phyloP scores from a whole-genome alignment of 2,329 filamentous ascomycete genomes.

The Colletotrichum abscissum region DNA sequence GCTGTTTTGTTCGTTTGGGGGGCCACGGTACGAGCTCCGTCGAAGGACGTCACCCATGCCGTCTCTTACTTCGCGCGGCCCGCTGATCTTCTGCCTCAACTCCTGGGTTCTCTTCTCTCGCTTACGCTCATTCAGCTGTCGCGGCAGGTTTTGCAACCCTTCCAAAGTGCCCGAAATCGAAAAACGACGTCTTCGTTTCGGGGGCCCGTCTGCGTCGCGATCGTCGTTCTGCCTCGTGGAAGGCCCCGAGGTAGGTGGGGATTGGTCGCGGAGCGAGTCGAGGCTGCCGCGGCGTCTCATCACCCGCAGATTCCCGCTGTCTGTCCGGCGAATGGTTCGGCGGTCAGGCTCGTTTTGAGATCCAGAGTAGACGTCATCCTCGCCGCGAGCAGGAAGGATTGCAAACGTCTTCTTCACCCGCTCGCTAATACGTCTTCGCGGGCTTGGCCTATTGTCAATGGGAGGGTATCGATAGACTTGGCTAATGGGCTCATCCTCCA shows the following conservation, averaged over 20 bases:
- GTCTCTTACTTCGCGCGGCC: constrained; percentile 67
- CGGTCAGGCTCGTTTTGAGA: constrained; percentile 56
- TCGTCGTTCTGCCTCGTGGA: constrained; percentile 41
- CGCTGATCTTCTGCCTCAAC: constrained; percentile 70
- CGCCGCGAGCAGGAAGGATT: constrained; percentile 64
- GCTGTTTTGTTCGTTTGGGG: constrained; percentile 33
- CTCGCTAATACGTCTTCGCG: constrained; percentile 61
- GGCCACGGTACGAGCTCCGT: constrained; percentile 52
- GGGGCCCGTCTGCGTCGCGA: constrained; percentile 41
- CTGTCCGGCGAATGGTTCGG: constrained; percentile 67
- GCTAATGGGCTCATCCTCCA: constrained; percentile 50
- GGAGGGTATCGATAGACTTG: constrained; percentile 59
- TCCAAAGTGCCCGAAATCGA: constrained; percentile 61
- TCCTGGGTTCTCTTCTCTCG: constrained; percentile 69
- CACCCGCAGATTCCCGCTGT: constrained; percentile 70
- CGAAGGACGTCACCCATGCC: constrained; percentile 68
- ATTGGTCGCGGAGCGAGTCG: constrained; percentile 50
- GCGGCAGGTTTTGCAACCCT: constrained; percentile 63
- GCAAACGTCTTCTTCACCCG: constrained; percentile 70
- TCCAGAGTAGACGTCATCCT: constrained; percentile 48
- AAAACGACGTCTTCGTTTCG: constrained; percentile 43
- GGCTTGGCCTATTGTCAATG: constrained; percentile 59
- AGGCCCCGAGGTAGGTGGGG: constrained; percentile 43
- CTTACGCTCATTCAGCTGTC: constrained; percentile 67
- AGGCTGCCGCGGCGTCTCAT: constrained; percentile 64